Conservation (phyloP, 2,329 filamentous ascomycete species). For the Phoma sp. region DNA sequence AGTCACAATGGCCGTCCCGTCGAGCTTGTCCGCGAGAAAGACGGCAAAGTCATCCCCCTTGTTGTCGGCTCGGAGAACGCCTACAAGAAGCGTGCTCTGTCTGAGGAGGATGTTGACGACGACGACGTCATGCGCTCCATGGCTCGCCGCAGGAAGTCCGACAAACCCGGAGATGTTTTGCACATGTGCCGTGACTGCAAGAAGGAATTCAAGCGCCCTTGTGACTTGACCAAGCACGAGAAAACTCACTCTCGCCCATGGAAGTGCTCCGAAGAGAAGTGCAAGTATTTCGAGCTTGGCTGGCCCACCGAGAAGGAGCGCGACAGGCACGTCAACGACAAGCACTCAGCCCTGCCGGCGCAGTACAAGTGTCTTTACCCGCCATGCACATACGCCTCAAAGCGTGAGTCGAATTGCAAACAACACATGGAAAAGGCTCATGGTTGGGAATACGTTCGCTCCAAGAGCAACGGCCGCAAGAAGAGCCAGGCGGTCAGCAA, state of each 20-base stretch:
- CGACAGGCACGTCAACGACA: conserved; percentile 95
- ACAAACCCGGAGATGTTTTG: conserved; percentile 80
- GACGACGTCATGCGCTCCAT: conserved; percentile 88
- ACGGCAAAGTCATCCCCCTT: conserved; percentile 80
- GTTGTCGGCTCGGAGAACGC: conserved; percentile 63
- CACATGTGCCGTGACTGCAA: conserved; percentile 80
- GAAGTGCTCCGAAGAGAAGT: conserved; percentile 83
- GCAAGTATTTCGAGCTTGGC: conserved; percentile 88
- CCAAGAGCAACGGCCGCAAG: conserved; percentile 79
- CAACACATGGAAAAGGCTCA: conserved; percentile 99
- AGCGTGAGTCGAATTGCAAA: conserved; percentile 95
- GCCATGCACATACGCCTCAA: conserved; percentile 90
- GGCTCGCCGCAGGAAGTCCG: conserved; percentile 94
- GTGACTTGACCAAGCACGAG: conserved; percentile 96
- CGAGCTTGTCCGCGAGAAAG: conserved; percentile 81
- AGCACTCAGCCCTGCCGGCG: conserved; percentile 80
- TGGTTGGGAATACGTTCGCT: conserved; percentile 86
- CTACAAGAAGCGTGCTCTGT: conserved; percentile 65
- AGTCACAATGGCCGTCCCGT: conserved; percentile 81
- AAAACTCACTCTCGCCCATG: conserved; percentile 96
- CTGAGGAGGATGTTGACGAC: conserved; percentile 74
- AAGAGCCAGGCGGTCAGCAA: conserved; percentile 37
- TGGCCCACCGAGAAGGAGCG: conserved; percentile 99
- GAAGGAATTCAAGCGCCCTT: conserved; percentile 96
- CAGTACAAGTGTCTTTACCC: conserved; percentile 84